phyloP scores from a whole-genome alignment of 1,284 basidiomycete species.

The Cryptococcus neoformans region DNA sequence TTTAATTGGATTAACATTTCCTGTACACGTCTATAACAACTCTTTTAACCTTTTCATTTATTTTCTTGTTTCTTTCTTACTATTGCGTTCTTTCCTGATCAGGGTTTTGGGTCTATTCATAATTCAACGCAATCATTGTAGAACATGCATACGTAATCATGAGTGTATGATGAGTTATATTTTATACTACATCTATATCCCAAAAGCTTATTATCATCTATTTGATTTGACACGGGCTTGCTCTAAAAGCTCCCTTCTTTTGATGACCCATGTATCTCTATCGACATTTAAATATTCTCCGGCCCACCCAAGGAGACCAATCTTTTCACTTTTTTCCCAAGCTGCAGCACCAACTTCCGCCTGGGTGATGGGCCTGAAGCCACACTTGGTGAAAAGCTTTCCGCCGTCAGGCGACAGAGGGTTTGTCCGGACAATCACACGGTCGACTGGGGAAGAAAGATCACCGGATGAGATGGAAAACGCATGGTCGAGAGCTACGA shows the following conservation, averaged over 20 bases:
- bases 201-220: too few relatives aligned
- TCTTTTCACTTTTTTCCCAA: neutral
- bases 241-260: conserved; percentile 5
- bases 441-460: conserved; percentile 12
- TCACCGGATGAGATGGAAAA: conserved; percentile 47
- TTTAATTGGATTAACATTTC: too few relatives aligned
- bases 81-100: too few relatives aligned
- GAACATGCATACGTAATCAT: too few relatives aligned
- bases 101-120: too few relatives aligned
- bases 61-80: too few relatives aligned
- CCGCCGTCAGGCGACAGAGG: conserved; percentile 52
- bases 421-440: conserved; percentile 55
- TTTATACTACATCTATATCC: too few relatives aligned
- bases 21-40: too few relatives aligned
- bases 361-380: conserved; percentile 51
- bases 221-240: too few relatives aligned
- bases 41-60: too few relatives aligned
- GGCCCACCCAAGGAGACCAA: conserved; percentile 14
- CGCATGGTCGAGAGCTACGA: conserved; percentile 58
- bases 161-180: too few relatives aligned
- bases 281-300: conserved; percentile 19
- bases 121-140: too few relatives aligned
- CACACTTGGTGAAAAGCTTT: conserved; percentile 52
- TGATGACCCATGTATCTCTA: conserved; percentile 6
- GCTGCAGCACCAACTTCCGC: neutral